These are phyloP conservation scores for Psilocybe mexicana DNA, from an alignment of 1,284 basidiomycete genomes.

Conservation along the genomic window DNA sequence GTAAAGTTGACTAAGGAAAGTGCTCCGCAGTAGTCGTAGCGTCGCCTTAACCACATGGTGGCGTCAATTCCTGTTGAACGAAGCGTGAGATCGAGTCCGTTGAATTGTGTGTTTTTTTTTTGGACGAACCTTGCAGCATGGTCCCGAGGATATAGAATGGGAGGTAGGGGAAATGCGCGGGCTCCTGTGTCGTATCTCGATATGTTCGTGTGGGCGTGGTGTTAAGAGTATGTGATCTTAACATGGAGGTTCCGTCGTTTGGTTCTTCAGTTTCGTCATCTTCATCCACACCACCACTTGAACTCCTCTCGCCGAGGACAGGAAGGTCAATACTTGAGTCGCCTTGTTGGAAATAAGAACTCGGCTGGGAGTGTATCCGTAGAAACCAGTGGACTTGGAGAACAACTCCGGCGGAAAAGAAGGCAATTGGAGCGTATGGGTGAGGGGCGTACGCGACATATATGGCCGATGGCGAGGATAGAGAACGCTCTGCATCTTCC, in stretches of 20 bases:
- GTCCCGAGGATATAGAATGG: conserved; percentile 10
- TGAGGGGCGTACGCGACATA: conserved; percentile 16
- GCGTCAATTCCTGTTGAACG: conserved; percentile 7
- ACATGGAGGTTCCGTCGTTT: not conserved
- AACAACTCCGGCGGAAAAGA: conserved; percentile 7
- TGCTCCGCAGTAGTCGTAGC: conserved; percentile 13
- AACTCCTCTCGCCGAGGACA: not conserved
- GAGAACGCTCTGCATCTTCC: conserved; percentile 6
- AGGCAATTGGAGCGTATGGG: conserved; percentile 4
- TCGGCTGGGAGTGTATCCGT: conserved; percentile 2
- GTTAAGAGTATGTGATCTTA: not conserved
- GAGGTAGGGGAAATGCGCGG: conserved; percentile 4
- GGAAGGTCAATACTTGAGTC: not conserved
- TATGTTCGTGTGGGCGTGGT: not conserved
- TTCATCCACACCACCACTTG: not conserved
- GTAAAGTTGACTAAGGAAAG: conserved; percentile 12
- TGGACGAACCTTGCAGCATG: conserved; percentile 7
- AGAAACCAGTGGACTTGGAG: conserved; percentile 11
- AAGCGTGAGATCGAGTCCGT: not conserved
- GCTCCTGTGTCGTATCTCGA: not conserved
- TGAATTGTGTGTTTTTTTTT: not conserved
- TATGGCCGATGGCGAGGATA: conserved; percentile 8
- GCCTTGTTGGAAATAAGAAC: not conserved
- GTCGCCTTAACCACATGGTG: conserved; percentile 7
- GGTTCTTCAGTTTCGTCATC: not conserved